Conservation (phyloP, 1,139 yeast genomes). For the Dujonia santamariae region DNA sequence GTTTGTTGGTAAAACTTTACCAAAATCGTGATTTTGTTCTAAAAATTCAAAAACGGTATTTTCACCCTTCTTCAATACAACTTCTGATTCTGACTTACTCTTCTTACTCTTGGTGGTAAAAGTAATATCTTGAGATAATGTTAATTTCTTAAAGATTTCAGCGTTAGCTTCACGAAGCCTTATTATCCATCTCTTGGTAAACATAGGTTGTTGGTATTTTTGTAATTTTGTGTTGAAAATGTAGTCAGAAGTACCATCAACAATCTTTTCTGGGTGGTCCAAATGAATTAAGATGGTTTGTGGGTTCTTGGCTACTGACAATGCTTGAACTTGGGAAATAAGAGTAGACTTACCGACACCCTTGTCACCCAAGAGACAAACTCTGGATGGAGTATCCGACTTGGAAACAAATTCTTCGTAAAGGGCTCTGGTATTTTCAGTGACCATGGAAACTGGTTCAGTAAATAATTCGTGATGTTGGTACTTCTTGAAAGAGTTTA, state of each 20-base stretch:
- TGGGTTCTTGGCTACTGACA: slow-evolving; percentile 38
- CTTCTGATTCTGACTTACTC: too few species aligned
- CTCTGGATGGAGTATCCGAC: slow-evolving; percentile 37
- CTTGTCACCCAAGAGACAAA: slow-evolving; percentile 62
- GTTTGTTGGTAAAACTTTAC: slow-evolving; percentile 29
- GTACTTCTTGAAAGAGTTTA: slow-evolving; percentile 59
- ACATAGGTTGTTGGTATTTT: slow-evolving; percentile 79
- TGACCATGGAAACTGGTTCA: slow-evolving; percentile 55
- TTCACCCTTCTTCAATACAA: slow-evolving; percentile 38
- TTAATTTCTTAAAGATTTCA: slow-evolving; percentile 45
- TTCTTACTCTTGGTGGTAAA: slow-evolving; percentile 26
- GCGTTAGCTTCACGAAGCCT: slow-evolving; percentile 59
- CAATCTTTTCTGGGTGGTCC: slow-evolving; percentile 57
- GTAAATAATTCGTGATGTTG: slow-evolving; percentile 64
- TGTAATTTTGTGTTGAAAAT: slow-evolving; percentile 47
- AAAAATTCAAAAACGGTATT: slow-evolving; percentile 42
- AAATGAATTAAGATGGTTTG: slow-evolving; percentile 59
- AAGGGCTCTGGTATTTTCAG: slow-evolving; percentile 28
- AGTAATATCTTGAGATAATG: slow-evolving; percentile 43
- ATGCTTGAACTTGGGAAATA: slow-evolving; percentile 69
- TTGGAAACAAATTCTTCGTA: slow-evolving; percentile 29
- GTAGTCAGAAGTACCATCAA: slow-evolving; percentile 74
- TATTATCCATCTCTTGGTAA: slow-evolving; percentile 56
- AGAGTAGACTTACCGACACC: slow-evolving; percentile 83
- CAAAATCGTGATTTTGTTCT: slow-evolving; percentile 38